Evolutionary conservation across 306 rosid species (phyloP).

Genomic region (Ochetophila trinervis): DNA sequence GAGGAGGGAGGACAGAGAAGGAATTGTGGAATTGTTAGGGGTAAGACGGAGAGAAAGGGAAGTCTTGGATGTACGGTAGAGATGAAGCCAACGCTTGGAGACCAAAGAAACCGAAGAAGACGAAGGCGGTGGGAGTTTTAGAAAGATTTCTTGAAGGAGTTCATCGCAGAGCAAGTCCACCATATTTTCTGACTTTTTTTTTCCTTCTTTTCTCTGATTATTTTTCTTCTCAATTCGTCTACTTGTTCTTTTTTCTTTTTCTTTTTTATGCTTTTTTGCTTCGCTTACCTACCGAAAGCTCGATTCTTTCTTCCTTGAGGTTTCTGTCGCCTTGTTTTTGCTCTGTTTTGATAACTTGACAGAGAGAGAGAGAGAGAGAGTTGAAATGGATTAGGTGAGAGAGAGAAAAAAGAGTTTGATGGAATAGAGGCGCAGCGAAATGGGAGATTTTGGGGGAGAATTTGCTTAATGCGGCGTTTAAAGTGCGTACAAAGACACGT

Average conservation of each 20-base stretch:
- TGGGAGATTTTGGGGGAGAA: not conserved
- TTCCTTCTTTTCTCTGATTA: not conserved
- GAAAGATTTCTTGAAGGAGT: slow-evolving; percentile 70
- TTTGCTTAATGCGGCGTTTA: slow-evolving; percentile 31
- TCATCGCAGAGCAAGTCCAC: slow-evolving; percentile 59
- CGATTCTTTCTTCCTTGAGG: too few species aligned
- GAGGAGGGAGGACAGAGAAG: slow-evolving; percentile 51
- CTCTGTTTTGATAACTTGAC: not conserved
- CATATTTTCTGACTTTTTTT: too few species aligned
- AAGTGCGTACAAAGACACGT: slow-evolving; percentile 26
- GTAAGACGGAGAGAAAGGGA: slow-evolving; percentile 59
- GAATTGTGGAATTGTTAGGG: slow-evolving; percentile 24
- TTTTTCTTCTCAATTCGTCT: not conserved
- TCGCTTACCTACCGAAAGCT: not conserved
- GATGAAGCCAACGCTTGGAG: slow-evolving; percentile 82
- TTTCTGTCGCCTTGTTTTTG: not conserved
- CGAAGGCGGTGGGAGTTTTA: slow-evolving; percentile 51
- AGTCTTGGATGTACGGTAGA: slow-evolving; percentile 61
- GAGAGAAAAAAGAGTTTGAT: slow-evolving; percentile 21
- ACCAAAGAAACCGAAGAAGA: slow-evolving; percentile 60
- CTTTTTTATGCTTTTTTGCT: not conserved
- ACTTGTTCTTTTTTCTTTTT: not conserved
- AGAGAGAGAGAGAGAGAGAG: not conserved
- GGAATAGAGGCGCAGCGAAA: not conserved
- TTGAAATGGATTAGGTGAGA: slow-evolving; percentile 27